A percentile compares a stretch with the other conserved stretches of the same genome.
These are phyloP conservation scores for Epichloe sylvatica DNA, from an alignment of 2,329 filamentous ascomycete genomes.

Conservation along the genomic window DNA sequence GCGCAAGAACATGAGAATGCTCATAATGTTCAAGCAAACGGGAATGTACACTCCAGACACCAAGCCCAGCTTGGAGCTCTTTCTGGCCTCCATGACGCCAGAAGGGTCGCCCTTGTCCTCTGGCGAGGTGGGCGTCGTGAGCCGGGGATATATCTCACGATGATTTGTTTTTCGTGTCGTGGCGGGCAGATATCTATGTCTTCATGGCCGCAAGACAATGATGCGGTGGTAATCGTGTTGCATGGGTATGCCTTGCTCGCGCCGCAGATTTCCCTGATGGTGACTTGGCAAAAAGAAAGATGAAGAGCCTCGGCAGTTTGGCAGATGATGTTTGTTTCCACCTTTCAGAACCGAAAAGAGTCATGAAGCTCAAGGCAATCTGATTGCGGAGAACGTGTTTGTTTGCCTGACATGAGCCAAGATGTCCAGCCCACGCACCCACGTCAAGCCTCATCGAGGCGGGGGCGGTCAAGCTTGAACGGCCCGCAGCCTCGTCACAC, in stretches of 20 bases:
- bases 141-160: neutral
- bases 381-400: neutral
- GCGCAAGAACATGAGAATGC: conserved; percentile 82
- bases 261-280: no score
- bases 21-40: conserved; percentile 77
- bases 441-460: neutral
- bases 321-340: neutral
- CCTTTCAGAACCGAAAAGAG: neutral
- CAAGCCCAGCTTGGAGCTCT: conserved; percentile 53
- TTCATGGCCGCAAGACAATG: neutral
- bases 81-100: conserved; percentile 22
- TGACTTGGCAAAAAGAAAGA: no score
- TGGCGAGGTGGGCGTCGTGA: conserved; percentile 7
- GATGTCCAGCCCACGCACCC: neutral
- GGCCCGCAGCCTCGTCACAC: no score
- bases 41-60: conserved; percentile 75
- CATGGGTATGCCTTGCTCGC: no score
- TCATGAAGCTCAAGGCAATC: neutral
- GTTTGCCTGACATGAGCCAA: neutral
- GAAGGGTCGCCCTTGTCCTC: no score
- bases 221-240: no score
- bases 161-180: neutral
- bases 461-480: neutral
- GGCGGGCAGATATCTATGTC: neutral
- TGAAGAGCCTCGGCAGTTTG: no score